Base-by-base conservation (phyloP, 83 land plant genomes). In the Diphasiastrum complanatum region DNA sequence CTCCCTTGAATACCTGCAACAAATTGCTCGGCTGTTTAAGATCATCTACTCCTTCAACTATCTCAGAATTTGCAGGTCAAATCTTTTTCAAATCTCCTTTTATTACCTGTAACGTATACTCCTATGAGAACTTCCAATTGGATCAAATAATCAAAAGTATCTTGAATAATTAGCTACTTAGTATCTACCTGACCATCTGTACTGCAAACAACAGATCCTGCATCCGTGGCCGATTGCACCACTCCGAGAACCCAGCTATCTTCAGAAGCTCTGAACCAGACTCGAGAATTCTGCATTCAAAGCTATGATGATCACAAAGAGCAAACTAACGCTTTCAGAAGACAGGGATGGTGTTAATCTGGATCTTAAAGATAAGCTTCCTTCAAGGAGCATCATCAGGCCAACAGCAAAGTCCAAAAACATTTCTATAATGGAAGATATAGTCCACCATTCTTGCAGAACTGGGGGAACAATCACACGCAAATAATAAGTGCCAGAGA, bases 251-350 rank as follows among this genome's bases (percentile, higher is more conserved):
- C 77, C 97, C 97, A 90, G 28, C 51, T 54, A 4, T 66, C 73
- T 60, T 75, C 74, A 2, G 60, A 40, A 12, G 65, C 62, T 52
- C 57, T 63, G 76, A 84, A 90, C 97, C 97, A 90, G 18, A 84
- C 92, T 31, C 79, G 71, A 10, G 79, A 75, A 66, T 80, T 80
- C 97, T 89, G 83, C 49, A 56, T 70, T n/a, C n/a, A n/a, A n/a
- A n/a, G n/a, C n/a, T n/a, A n/a, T n/a, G n/a, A n/a, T n/a, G n/a
- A n/a, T n/a, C n/a, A 16, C 29, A 57, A 56, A 55, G 20, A 50
- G 12, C 8, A 16, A 35, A 34, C 26, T 33, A 46, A 2, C 20
- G 31, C 37, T 33, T 45, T 16, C 35, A 8, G 29, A 51, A 62
- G 37, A 20, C 16, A 6, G 11, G 16, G 5, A 51, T 8, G 24